Evolutionary conservation across 2,329 filamentous ascomycete genomes (phyloP).

Genomic region (Apiospora rasikravindrae): DNA sequence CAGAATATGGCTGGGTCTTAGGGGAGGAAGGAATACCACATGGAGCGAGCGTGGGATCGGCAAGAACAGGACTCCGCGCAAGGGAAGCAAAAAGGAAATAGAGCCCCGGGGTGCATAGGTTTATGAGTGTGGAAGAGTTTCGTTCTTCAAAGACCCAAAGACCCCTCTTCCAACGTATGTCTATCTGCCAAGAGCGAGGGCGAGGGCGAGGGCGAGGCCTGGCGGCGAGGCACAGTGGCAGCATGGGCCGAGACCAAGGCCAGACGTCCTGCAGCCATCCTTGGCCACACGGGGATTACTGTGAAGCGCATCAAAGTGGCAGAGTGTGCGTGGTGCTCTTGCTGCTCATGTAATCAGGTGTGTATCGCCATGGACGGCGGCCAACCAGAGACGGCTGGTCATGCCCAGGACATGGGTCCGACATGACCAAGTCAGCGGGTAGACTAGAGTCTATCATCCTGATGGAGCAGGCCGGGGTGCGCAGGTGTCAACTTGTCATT

Average conservation of each 20-base stretch:
- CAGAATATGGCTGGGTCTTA: background rate
- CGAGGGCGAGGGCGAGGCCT: background rate
- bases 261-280: background rate
- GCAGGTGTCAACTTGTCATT: background rate
- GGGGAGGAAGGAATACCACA: background rate
- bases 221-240: background rate
- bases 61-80: background rate
- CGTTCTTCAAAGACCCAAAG: background rate
- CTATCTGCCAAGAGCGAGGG: background rate
- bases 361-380: background rate
- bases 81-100: background rate
- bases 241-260: background rate
- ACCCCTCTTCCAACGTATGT: background rate
- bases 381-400: background rate
- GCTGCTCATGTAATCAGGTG: background rate
- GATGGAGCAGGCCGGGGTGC: background rate
- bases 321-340: background rate
- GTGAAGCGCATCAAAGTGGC: background rate
- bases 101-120: slow-evolving; percentile 4
- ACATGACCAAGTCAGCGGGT: background rate
- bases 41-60: slow-evolving; percentile 9
- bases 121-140: background rate
- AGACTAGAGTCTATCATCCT: background rate
- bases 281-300: background rate
- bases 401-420: background rate